Evolutionary conservation across 148 eudicot genomes (phyloP), one percentile per base, ranked within the genome.

Genomic region (Rhododendron ovatum): DNA sequence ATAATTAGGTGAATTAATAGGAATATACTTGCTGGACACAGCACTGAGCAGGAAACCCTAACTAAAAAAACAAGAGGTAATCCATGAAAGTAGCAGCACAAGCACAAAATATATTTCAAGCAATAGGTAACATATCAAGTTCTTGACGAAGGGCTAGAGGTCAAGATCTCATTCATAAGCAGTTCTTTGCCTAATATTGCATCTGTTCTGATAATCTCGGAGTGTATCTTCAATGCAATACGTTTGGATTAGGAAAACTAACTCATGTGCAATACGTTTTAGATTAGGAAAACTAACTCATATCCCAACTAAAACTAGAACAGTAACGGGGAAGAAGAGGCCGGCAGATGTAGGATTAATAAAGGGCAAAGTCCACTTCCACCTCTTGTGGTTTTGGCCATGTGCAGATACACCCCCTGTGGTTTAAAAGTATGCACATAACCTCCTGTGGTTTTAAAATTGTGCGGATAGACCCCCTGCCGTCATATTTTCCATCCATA

Each of bases 1-100:
- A 30, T 26, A 30, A 80, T 80, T 80, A 13, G 83, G 65, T 28
- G 1, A 28, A 30, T 35, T 37, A 80, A 53, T 10, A 45, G 83
- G 41, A 80, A 80, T 12, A 50, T 80, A 80, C 13, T 80, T 5
- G 33, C 57, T n/a, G 28, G 43, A 39, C 51, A 24, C 30, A 24
- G 51, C 81, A 78, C 76, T 30, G 22, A 71, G 76, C 41, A 71
- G 53, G 48, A 76, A 74, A 76, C 48, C 22, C n/a, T 18, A 20
- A 18, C 7, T 76, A 39, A 20, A 39, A 67, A 67, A 4, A 71
- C 39, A 3, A 30, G 5, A 15, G 35, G 74, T 30, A 33, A 71
- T 71, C 41, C n/a, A 75, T 75, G 22, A n/a, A 75, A 75, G n/a
- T 75, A 75, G 48, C 79, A 75, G 48, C 79, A 75, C 50, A 78